Evolutionary conservation across 2,329 filamentous ascomycete genomes (phyloP), one percentile per base, ranked within the genome.

Genomic region (Fusarium verticillioides): DNA sequence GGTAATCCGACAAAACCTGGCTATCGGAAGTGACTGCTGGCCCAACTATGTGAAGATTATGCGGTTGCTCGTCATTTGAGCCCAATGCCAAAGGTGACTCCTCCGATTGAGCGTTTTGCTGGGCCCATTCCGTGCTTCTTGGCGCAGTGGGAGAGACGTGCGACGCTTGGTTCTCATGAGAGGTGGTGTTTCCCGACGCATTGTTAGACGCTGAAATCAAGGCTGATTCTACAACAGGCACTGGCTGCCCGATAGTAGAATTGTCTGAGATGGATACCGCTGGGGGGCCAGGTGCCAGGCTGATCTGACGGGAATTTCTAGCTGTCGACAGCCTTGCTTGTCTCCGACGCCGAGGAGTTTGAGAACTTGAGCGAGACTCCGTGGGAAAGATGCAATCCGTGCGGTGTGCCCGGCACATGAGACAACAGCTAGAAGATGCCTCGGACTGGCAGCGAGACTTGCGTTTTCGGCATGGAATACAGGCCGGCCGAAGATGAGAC

Each of bases 361-460:
- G 74, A 61, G 71, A 71, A 66, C 50, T 75, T 62, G 63, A 71
- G 62, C 42, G 77, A 65, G 63, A 82, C 15, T 70, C 82, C n/a
- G 74, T 81, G 40, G 87, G 87, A 61, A 88, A 90, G 54, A 85
- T 83, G 65, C 89, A 91, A 30, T 88, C 85, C 9, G 88, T 89
- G 13, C 86, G 85, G 73, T 90, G 88, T 26, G 88, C 86, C 43
- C 85, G 85, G 78, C 89, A 91, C 76, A 90, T 84, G 13, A 90
- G 79, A 74, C 89, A 91, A 12, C 81, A 34, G n/a, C 34, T 39
- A 4, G 86, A 84, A 9, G 85, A 83, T 19, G 86, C 80, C 74
- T 90, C 88, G 34, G 89, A 85, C 23, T 88, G 89, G 77, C 90
- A 91, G 72, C 90, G 84, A 5, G 88, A 89, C 78, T 91, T 91